Evolutionary conservation across 108 stramenopile genomes (phyloP).

Genomic region (Skeletonema grethae): DNA sequence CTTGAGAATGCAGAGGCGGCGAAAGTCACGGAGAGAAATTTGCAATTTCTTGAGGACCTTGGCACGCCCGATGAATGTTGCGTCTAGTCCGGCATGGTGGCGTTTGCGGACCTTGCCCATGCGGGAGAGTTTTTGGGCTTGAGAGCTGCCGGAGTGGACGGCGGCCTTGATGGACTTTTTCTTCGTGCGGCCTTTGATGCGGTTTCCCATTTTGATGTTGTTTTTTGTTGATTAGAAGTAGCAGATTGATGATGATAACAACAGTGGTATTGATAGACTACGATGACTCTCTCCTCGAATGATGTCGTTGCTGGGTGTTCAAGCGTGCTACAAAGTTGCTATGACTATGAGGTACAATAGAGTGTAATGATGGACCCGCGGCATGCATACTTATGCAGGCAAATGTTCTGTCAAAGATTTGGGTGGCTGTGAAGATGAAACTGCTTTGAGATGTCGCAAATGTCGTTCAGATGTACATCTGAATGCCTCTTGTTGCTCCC

Average conservation of each 20-base stretch:
- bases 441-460: neutral
- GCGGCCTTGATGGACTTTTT: conserved; percentile 93
- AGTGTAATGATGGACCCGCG: no score
- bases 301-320: no score
- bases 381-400: no score
- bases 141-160: conserved; percentile 83
- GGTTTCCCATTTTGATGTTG: conserved; percentile 64
- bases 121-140: conserved; percentile 94
- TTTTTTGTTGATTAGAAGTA: neutral
- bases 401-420: neutral
- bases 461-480: neutral
- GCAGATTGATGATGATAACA: no score
- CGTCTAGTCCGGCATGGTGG: conserved; percentile 89
- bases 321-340: no score
- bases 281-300: no score
- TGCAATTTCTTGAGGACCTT: conserved; percentile 91
- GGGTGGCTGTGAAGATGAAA: neutral
- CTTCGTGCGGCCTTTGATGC: conserved; percentile 84
- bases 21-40: conserved; percentile 96
- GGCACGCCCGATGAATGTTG: conserved; percentile 94
- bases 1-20: conserved; percentile 99
- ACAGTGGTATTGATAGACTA: no score
- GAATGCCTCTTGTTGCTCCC: no score
- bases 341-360: no score
- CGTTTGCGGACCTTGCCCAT: conserved; percentile 96